These are phyloP conservation scores for Pythium vanterpoolii DNA, from an alignment of 352 stramenopile genomes.

Conservation along the genomic window DNA sequence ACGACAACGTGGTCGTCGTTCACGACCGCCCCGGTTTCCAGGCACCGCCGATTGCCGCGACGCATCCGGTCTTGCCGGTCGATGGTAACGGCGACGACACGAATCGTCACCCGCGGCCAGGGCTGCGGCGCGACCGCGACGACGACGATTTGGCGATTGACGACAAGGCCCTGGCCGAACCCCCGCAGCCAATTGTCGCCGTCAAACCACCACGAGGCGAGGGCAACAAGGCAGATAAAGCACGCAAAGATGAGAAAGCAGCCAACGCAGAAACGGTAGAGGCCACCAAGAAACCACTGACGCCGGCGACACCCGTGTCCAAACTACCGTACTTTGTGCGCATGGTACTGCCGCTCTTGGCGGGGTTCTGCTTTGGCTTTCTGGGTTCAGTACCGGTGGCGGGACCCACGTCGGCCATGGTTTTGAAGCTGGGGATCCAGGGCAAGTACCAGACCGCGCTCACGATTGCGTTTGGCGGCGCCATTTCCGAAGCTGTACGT, in stretches of 20 bases:
- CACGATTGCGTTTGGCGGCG: constrained; percentile 79
- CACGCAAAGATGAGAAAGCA: not conserved
- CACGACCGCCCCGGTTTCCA: constrained; percentile 24
- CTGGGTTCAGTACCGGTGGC: constrained; percentile 81
- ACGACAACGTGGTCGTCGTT: constrained; percentile 10
- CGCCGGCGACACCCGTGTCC: constrained; percentile 3
- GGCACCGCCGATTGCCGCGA: not conserved
- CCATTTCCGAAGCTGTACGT: constrained; percentile 76
- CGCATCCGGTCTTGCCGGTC: not conserved
- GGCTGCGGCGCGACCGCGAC: constrained; percentile 7
- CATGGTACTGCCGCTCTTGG: constrained; percentile 66
- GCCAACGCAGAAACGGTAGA: not conserved
- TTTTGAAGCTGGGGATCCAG: constrained; percentile 85
- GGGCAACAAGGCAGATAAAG: not conserved
- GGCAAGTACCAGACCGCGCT: constrained; percentile 78
- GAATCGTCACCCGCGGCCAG: not conserved
- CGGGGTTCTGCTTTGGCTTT: constrained; percentile 84
- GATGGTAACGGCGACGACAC: not conserved
- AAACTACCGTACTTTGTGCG: constrained; percentile 51
- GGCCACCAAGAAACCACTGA: not conserved
- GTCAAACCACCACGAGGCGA: not conserved
- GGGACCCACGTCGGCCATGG: constrained; percentile 84
- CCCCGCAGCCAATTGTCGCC: constrained; percentile 18
- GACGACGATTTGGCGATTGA: constrained; percentile 5
- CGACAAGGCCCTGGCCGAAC: constrained; percentile 5